These are phyloP conservation scores for Penicillium capsulatum DNA, from an alignment of 2,329 filamentous ascomycete genomes.

Conservation along the genomic window DNA sequence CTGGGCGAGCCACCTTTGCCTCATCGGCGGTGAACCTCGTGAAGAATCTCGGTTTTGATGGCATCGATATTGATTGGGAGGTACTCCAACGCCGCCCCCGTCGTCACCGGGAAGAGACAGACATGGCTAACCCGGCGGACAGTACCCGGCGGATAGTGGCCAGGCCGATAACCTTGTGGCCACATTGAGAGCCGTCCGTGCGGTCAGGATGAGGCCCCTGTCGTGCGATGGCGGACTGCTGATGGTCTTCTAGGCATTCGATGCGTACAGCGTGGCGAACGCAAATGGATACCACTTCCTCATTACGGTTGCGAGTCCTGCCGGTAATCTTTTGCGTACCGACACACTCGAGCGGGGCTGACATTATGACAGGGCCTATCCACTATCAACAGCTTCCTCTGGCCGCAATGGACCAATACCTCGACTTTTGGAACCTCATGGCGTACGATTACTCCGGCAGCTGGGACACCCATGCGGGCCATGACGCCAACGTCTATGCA, in stretches of 20 bases:
- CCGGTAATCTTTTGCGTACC: slow-evolving; percentile 30
- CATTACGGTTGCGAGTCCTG: slow-evolving; percentile 46
- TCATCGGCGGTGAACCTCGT: slow-evolving; percentile 68
- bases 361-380: slow-evolving; percentile 31
- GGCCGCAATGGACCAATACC: slow-evolving; percentile 44
- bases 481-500: slow-evolving; percentile 74
- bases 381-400: slow-evolving; percentile 46
- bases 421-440: slow-evolving; percentile 62
- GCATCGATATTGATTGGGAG: slow-evolving; percentile 45
- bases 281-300: slow-evolving; percentile 42
- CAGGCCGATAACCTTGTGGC: slow-evolving; percentile 37
- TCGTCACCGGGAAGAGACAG: too few relatives aligned
- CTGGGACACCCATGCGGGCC: slow-evolving; percentile 69
- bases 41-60: slow-evolving; percentile 70
- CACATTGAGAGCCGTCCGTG: slow-evolving; percentile 31
- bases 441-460: slow-evolving; percentile 82
- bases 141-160: slow-evolving; percentile 32
- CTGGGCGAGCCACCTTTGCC: slow-evolving; percentile 63
- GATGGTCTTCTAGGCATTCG: slow-evolving; percentile 32
- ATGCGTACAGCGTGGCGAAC: slow-evolving; percentile 39
- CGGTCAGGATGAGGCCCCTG: slow-evolving; percentile 27
- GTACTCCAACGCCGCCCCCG: too few relatives aligned
- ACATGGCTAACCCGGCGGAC: not conserved
- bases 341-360: too few relatives aligned
- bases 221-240: not conserved